Evolutionary conservation across 495 filamentous ascomycete species (phyloP), one percentile per base, ranked within the genome.

Genomic region (Penicillium malachiteum): DNA sequence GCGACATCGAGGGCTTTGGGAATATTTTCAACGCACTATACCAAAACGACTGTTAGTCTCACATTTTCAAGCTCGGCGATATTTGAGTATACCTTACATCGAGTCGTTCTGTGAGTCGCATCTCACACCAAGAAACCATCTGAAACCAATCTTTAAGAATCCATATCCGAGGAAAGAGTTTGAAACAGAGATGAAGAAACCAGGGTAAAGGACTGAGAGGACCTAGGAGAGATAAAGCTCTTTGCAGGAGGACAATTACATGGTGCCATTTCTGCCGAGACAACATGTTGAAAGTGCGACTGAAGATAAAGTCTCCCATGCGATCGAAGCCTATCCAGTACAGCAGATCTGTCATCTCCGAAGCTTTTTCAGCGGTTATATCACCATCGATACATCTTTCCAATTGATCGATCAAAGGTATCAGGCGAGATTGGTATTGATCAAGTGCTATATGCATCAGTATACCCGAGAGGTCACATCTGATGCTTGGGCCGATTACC

Each of bases 211-310:
- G 68, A 11, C 64, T 56, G 30, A 72, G 41, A 12, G 60, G 57
- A 1, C 68, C 63, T 1, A 72, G 56, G 0, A 66, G 47, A 5
- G 53, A 50, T 45, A 60, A 41, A 0, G 61, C 57, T 2, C 48
- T 45, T n/a, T 57, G 57, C 8, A 64, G 26, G 3, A 60, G 49
- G 8, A 64, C 3, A 5, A 64, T 46, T 5, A 60, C 54, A 17
- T 54, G 40, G 18, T 64, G 57, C 57, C 57, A 64, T 41, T 62
- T 35, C 8, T 55, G 54, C 0, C 45, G 63, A 9, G 65, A 55
- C 6, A 78, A 61, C 75, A 77, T 77, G 33, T 68, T 59, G 46
- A 78, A 78, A 4, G 68, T 66, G 14, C 66, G 58, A 12, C 64
- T 63, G 46, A 78, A 77, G 5, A 70, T 65, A 16, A 76, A 58